phyloP scores from a whole-genome alignment of 148 eudicot species.

The Fallopia convolvulus region DNA sequence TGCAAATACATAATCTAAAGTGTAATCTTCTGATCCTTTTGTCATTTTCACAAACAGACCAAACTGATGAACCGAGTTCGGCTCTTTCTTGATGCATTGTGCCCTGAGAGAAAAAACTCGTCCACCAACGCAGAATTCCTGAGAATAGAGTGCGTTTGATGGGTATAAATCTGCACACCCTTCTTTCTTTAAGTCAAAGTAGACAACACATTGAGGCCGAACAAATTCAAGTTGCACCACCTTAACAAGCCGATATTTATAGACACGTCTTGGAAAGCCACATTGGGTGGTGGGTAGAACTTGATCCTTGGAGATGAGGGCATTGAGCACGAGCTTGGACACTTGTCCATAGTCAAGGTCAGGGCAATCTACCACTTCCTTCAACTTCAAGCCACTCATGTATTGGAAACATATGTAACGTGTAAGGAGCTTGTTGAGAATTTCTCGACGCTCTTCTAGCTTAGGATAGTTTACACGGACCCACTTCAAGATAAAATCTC shows the following conservation, averaged over 20 bases:
- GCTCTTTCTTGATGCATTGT: background rate
- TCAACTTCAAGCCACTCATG: conserved; percentile 12
- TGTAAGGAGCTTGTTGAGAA: conserved; percentile 11
- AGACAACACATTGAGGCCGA: conserved; percentile 10
- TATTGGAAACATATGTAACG: conserved; percentile 17
- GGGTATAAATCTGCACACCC: background rate
- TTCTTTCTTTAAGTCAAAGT: background rate
- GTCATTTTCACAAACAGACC: background rate
- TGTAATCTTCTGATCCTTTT: no score
- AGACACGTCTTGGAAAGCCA: background rate
- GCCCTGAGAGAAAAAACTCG: background rate
- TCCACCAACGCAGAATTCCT: background rate
- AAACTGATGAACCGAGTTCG: no score
- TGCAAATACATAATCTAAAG: background rate
- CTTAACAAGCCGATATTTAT: background rate
- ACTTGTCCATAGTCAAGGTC: conserved; percentile 9
- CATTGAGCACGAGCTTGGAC: conserved; percentile 21
- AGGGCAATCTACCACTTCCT: conserved; percentile 10
- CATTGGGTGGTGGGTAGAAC: no score
- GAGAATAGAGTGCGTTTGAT: background rate
- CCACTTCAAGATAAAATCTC: background rate
- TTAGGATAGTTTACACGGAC: background rate
- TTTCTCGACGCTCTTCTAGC: conserved; percentile 24
- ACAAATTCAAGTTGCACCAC: conserved; percentile 13
- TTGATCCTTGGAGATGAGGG: conserved; percentile 17